Evolutionary conservation across 768 basidiomycete genomes (phyloP).

Genomic region (Rhodotorula kratochvilovae): DNA sequence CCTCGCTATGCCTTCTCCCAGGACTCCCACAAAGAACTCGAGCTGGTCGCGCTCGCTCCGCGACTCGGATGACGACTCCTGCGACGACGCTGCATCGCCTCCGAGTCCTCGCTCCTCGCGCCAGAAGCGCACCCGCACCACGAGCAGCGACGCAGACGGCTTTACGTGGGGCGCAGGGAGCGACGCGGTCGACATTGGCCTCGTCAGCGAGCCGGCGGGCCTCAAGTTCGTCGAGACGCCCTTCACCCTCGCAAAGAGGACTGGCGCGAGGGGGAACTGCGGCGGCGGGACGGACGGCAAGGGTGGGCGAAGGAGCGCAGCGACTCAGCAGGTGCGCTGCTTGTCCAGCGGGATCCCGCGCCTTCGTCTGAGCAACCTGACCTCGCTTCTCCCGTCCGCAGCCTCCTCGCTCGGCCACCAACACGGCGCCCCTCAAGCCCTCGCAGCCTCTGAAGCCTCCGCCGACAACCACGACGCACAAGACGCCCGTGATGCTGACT

Average conservation of each 20-base stretch:
- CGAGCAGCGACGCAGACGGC: background rate
- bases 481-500: too few species aligned
- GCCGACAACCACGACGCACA: too few species aligned
- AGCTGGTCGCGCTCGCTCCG: slow-evolving; percentile 2
- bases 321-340: too few species aligned
- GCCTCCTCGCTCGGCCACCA: too few species aligned
- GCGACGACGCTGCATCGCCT: background rate
- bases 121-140: background rate
- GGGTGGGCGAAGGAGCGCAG: rapidly evolving
- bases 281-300: background rate
- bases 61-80: background rate
- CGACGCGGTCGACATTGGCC: slow-evolving; percentile 1
- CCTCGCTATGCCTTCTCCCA: too few species aligned
- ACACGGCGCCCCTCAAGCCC: too few species aligned
- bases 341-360: background rate
- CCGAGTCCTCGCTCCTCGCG: too few species aligned
- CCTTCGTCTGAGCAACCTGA: too few species aligned
- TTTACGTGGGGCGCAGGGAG: background rate
- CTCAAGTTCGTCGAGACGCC: slow-evolving; percentile 13
- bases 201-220: background rate
- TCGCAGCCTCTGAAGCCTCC: too few species aligned
- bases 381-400: too few species aligned
- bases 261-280: background rate
- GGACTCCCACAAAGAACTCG: background rate
- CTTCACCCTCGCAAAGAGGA: background rate